Percentiles rank a stretch among this genome's conserved stretches.
Evolutionary conservation across 306 rosid species (phyloP).

Genomic region (Sophora flavescens): DNA sequence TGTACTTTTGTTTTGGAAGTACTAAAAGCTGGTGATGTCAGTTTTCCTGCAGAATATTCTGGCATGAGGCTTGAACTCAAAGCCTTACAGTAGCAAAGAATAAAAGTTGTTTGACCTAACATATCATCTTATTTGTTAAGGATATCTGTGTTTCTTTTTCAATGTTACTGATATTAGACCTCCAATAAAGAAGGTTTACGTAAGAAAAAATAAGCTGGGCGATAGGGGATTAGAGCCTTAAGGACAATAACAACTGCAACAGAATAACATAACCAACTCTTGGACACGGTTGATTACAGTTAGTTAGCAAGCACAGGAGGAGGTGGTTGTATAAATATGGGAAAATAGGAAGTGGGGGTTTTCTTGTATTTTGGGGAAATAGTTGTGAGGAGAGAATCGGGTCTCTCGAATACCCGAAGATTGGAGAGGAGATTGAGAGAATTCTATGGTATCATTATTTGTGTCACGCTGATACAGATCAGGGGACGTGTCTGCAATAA

Average conservation of each 20-base stretch:
- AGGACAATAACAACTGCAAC: neutral
- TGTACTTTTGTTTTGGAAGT: neutral
- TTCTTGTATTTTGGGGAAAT: neutral
- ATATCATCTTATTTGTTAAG: slow-evolving; percentile 18
- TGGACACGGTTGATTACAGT: neutral
- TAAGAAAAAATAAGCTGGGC: neutral
- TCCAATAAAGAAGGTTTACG: neutral
- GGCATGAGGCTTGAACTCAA: neutral
- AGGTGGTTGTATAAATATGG: neutral
- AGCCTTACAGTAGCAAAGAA: neutral
- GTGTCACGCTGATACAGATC: neutral
- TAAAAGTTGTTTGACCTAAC: slow-evolving; percentile 10
- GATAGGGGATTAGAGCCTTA: neutral
- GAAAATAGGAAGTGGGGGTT: neutral
- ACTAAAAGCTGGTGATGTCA: neutral
- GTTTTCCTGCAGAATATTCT: slow-evolving; percentile 13
- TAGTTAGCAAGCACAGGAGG: neutral
- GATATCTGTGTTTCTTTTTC: neutral
- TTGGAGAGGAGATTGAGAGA: neutral
- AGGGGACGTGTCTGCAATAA: neutral
- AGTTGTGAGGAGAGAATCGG: neutral
- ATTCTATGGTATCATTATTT: neutral
- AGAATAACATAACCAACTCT: neutral
- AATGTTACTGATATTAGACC: slow-evolving; percentile 13
- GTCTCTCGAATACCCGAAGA: neutral